Base-by-base conservation (phyloP, 805 yeast species). In the Ogataea pignaliae region DNA sequence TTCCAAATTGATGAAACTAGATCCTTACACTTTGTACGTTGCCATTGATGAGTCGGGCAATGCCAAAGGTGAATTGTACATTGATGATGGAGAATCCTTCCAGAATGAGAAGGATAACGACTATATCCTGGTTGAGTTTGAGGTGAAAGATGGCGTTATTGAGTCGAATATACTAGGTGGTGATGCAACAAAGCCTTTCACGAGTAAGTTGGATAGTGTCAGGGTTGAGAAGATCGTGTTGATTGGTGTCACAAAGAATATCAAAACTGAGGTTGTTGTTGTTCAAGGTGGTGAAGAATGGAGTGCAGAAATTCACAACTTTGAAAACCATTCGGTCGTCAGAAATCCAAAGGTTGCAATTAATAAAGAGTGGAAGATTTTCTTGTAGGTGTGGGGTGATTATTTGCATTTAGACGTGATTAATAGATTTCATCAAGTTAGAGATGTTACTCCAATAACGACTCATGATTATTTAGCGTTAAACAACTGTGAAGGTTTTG, bases 11-110 rank as follows among this genome's bases (percentile, higher is more conserved):
- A 87, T 85, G 91, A 68, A 60, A 21, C 66, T 73, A 50, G 98
- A 90, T 60, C 96, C 97, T 3, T 88, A 81, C 60, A 85, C 95
- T 0, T 55, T 90, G 32, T 71, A 83, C 2, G 65, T 90, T 36
- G 87, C 86, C 0, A 70, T 82, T 10, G 71, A 70, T 44, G 52
- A 57, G 2, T 53, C 65, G 2, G 82, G 81, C 1, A 50, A 54
- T 7, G 61, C 63, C 0, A 85, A 86, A 2, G 70, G 69, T 5
- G 61, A 66, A 14, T 60, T 90, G 29, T 90, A 89, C 60, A 63
- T 85, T 32, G 98, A 90, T 61, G 98, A 90, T 63, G 96, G 95
- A 13, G 85, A 82, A 53, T 72, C 90, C 0, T 86, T 75, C 52
- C 44, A 41, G n/a, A 75, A 70, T 36, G 79, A 79, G 58, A 45